Evolutionary conservation across 768 basidiomycete species (phyloP).

Genomic region (Lentinula aciculospora): DNA sequence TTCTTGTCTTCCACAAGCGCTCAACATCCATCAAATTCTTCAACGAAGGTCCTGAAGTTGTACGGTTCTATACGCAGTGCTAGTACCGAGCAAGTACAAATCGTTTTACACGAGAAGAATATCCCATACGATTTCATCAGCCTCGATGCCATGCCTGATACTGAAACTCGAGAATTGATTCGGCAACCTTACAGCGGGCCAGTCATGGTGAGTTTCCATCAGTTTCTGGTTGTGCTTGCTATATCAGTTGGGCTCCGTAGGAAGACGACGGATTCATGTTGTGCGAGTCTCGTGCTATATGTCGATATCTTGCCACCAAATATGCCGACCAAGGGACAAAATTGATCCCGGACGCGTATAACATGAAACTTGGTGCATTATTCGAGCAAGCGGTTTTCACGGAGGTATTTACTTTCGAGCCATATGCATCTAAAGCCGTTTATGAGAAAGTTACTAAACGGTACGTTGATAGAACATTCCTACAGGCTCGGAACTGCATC

Average conservation of each 20-base stretch:
- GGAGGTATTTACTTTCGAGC: slow-evolving; percentile 49
- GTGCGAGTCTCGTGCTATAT: slow-evolving; percentile 59
- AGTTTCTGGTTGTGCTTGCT: neutral
- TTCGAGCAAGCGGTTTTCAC: slow-evolving; percentile 46
- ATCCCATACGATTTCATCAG: slow-evolving; percentile 47
- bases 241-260: slow-evolving; percentile 21
- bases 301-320: slow-evolving; percentile 52
- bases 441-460: slow-evolving; percentile 48
- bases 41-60: slow-evolving; percentile 38
- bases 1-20: neutral
- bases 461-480: slow-evolving; percentile 23
- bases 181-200: slow-evolving; percentile 65
- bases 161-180: slow-evolving; percentile 31
- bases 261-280: slow-evolving; percentile 57
- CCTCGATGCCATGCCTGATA: slow-evolving; percentile 30
- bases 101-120: slow-evolving; percentile 47
- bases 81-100: slow-evolving; percentile 46
- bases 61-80: slow-evolving; percentile 33
- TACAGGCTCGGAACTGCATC: neutral
- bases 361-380: slow-evolving; percentile 29
- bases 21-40: neutral
- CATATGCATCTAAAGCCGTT: slow-evolving; percentile 29
- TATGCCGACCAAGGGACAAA: slow-evolving; percentile 43
- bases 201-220: slow-evolving; percentile 33
- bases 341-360: slow-evolving; percentile 43